A percentile compares a stretch with the other conserved stretches of the same genome.
These are phyloP conservation scores for Kalaharituber pfeilii DNA, from an alignment of 2,329 filamentous ascomycete genomes.

Conservation along the genomic window DNA sequence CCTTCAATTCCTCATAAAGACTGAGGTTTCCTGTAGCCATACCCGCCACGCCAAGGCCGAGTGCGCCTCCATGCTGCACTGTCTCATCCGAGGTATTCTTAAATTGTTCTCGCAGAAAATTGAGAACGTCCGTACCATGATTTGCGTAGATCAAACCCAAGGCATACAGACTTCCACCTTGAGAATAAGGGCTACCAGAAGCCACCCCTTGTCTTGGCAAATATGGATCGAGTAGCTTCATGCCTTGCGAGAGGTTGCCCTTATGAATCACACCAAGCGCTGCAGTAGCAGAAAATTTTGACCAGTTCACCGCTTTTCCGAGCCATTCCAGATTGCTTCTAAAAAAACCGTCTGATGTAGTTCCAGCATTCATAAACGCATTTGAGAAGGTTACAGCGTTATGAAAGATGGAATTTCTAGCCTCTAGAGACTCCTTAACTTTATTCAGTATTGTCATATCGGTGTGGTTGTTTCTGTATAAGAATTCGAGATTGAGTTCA, in stretches of 20 bases:
- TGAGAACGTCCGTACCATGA: slow-evolving; percentile 76
- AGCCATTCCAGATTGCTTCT: slow-evolving; percentile 95
- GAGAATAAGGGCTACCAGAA: slow-evolving; percentile 79
- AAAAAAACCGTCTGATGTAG: slow-evolving; percentile 97
- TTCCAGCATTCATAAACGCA: slow-evolving; percentile 98
- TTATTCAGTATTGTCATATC: slow-evolving; percentile 90
- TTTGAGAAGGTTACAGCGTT: slow-evolving; percentile 94
- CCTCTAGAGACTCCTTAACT: slow-evolving; percentile 85
- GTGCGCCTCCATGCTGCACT: slow-evolving; percentile 87
- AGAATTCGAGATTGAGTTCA: slow-evolving; percentile 84
- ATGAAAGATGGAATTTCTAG: slow-evolving; percentile 95
- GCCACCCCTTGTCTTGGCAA: slow-evolving; percentile 63
- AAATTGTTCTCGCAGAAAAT: slow-evolving; percentile 62
- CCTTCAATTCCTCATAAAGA: slow-evolving; percentile 81
- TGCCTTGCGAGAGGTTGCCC: slow-evolving; percentile 81
- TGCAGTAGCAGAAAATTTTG: slow-evolving; percentile 94
- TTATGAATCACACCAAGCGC: slow-evolving; percentile 92
- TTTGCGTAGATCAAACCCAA: slow-evolving; percentile 95
- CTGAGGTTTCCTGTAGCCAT: slow-evolving; percentile 89
- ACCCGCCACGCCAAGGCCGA: slow-evolving; percentile 87
- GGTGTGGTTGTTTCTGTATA: slow-evolving; percentile 87
- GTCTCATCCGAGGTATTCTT: slow-evolving; percentile 46
- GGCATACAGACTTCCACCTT: slow-evolving; percentile 87
- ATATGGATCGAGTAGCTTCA: slow-evolving; percentile 87
- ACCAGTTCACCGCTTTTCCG: slow-evolving; percentile 98